Evolutionary conservation across 169 alveolate species (phyloP).

Genomic region (Cryptosporidium andersoni): DNA sequence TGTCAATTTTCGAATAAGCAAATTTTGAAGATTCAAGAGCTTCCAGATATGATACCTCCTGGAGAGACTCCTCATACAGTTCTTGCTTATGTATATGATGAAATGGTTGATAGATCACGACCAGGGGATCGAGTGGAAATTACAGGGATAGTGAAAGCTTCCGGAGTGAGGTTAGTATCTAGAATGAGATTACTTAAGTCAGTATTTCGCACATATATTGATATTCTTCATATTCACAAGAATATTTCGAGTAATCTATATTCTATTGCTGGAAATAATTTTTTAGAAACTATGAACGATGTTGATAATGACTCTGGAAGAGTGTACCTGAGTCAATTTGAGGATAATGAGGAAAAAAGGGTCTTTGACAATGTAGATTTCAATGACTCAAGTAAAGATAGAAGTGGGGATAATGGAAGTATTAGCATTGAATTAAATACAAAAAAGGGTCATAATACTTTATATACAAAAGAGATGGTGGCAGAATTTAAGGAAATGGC

Average conservation of each 20-base stretch:
- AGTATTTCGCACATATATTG: constrained; percentile 92
- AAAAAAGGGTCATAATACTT: neutral
- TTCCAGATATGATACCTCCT: constrained; percentile 90
- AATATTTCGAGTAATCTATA: constrained; percentile 35
- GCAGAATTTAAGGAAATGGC: constrained; percentile 81
- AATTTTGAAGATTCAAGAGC: constrained; percentile 92
- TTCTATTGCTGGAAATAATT: constrained; percentile 36
- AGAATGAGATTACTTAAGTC: constrained; percentile 88
- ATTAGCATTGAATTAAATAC: constrained; percentile 1
- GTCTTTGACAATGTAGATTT: constrained; percentile 73
- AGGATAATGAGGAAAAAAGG: constrained; percentile 3
- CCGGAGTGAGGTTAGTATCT: constrained; percentile 90
- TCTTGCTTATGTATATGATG: constrained; percentile 91
- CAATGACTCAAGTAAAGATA: constrained; percentile 23
- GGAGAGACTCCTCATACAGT: constrained; percentile 92
- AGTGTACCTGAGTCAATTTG: neutral
- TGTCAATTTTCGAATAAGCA: constrained; percentile 94
- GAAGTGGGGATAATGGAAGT: constrained; percentile 39
- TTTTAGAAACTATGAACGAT: neutral
- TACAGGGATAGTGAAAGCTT: constrained; percentile 95
- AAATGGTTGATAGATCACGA: constrained; percentile 91
- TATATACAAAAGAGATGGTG: constrained; percentile 82
- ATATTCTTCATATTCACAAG: constrained; percentile 86
- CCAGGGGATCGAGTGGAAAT: constrained; percentile 98
- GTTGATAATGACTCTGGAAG: neutral